A percentile compares a stretch with the other conserved stretches of the same genome.
Conservation (phyloP, 768 basidiomycete genomes). For the Leccinum rimulosum region DNA sequence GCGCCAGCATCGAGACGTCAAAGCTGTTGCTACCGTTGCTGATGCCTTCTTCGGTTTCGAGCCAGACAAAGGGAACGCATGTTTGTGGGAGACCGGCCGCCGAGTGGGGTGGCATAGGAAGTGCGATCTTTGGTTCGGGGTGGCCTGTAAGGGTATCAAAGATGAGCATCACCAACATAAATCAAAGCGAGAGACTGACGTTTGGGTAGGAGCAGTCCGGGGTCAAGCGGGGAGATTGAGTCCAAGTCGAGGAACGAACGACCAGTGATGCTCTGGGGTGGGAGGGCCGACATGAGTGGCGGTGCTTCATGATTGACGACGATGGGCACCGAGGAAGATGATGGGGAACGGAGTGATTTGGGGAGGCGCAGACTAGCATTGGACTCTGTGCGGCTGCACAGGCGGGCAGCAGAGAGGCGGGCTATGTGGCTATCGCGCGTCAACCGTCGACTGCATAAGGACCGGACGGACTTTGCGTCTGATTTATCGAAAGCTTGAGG, state of each 20-base stretch:
- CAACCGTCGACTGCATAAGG: conserved; percentile 24
- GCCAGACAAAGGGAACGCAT: too few species aligned
- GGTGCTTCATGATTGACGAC: conserved; percentile 7
- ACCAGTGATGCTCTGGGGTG: conserved; percentile 9
- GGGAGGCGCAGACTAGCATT: conserved; percentile 67
- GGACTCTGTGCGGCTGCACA: conserved; percentile 60
- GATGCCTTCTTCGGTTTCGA: too few species aligned
- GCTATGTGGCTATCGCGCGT: conserved; percentile 31
- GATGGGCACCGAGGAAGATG: conserved; percentile 34
- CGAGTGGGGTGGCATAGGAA: too few species aligned
- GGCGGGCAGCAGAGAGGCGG: conserved; percentile 61
- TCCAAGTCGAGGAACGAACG: conserved; percentile 38
- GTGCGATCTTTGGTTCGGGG: too few species aligned
- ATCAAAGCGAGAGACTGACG: too few species aligned
- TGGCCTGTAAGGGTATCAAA: too few species aligned
- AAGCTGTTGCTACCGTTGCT: too few species aligned
- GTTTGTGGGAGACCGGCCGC: too few species aligned
- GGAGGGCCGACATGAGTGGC: conserved; percentile 30
- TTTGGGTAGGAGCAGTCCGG: too few species aligned
- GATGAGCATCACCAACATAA: too few species aligned
- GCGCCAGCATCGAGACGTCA: too few species aligned
- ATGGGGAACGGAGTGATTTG: conserved; percentile 27
- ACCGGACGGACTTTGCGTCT: conserved; percentile 27
- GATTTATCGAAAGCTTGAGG: conserved; percentile 4
- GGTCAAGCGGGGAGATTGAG: conserved; percentile 10